Evolutionary conservation across 2,329 filamentous ascomycete species (phyloP).

Genomic region (Aureobasidium namibiae): DNA sequence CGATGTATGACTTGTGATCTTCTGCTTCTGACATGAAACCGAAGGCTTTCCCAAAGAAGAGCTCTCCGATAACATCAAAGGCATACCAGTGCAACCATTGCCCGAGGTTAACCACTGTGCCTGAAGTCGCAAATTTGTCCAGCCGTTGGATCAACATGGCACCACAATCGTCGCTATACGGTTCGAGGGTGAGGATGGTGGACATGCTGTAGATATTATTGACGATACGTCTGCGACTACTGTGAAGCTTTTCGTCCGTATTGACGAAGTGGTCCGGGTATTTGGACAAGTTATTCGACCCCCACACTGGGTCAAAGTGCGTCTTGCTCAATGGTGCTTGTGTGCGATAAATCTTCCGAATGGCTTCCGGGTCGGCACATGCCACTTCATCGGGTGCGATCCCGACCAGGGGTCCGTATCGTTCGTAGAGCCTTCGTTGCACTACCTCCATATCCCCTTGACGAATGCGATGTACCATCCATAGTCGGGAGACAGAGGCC

Average conservation of each 20-base stretch:
- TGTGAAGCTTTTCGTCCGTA: conserved; percentile 31
- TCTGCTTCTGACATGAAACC: conserved; percentile 25
- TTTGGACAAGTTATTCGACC: neutral
- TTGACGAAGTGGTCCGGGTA: conserved; percentile 12
- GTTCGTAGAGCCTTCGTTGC: conserved; percentile 48
- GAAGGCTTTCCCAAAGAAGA: conserved; percentile 34
- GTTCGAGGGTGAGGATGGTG: conserved; percentile 29
- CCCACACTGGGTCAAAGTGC: conserved; percentile 24
- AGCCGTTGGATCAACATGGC: conserved; percentile 21
- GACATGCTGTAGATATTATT: conserved; percentile 35
- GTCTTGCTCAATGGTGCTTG: conserved; percentile 18
- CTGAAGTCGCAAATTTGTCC: conserved; percentile 17
- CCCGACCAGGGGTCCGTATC: conserved; percentile 60
- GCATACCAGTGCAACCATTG: conserved; percentile 29
- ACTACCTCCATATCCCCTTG: conserved; percentile 51
- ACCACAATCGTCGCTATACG: conserved; percentile 21
- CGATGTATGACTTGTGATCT: neutral
- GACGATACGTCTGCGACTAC: conserved; percentile 31
- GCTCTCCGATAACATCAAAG: conserved; percentile 34
- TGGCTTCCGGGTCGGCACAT: conserved; percentile 60
- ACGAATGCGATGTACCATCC: conserved; percentile 57
- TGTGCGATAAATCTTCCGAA: conserved; percentile 56
- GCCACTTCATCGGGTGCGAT: conserved; percentile 70
- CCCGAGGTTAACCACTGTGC: conserved; percentile 21
- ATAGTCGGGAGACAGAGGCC: conserved; percentile 41